These are phyloP conservation scores for Themeda triandra DNA, from an alignment of 176 grass and related monocot species.

Conservation along the genomic window DNA sequence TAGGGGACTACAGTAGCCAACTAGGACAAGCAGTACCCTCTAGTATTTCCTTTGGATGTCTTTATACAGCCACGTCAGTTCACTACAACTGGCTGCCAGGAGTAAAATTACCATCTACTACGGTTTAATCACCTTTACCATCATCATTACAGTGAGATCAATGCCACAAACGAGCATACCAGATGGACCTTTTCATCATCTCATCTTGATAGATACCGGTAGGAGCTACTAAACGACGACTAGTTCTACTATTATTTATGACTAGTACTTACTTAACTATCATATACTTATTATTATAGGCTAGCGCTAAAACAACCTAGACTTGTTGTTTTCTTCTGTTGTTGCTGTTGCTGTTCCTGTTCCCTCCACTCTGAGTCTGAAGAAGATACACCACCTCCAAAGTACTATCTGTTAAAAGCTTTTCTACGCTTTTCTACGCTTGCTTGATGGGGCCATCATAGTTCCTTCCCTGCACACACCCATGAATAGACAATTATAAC, in stretches of 20 bases:
- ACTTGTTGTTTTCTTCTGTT: conserved; percentile 25
- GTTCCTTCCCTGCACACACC: conserved; percentile 31
- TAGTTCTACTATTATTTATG: not conserved
- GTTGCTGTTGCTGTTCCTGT: conserved; percentile 16
- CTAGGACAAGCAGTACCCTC: no score
- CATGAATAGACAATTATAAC: conserved; percentile 20
- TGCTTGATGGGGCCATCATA: conserved; percentile 44
- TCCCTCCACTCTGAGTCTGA: conserved; percentile 23
- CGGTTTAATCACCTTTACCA: not conserved
- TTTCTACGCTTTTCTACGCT: conserved; percentile 30
- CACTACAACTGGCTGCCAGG: conserved; percentile 22
- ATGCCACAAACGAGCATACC: not conserved
- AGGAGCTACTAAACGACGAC: conserved; percentile 19
- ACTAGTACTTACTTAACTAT: not conserved
- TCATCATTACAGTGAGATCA: conserved; percentile 17
- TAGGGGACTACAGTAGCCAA: not conserved
- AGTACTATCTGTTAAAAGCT: conserved; percentile 30
- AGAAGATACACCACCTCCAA: conserved; percentile 21
- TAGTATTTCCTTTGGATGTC: conserved; percentile 15
- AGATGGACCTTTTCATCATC: not conserved
- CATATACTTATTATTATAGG: conserved; percentile 27
- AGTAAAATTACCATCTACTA: not conserved
- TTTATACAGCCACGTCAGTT: conserved; percentile 53
- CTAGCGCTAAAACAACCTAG: conserved; percentile 44
- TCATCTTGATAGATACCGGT: not conserved